These are phyloP conservation scores for Heterobasidion irregulare DNA, from an alignment of 1,284 basidiomycete genomes.

Conservation along the genomic window DNA sequence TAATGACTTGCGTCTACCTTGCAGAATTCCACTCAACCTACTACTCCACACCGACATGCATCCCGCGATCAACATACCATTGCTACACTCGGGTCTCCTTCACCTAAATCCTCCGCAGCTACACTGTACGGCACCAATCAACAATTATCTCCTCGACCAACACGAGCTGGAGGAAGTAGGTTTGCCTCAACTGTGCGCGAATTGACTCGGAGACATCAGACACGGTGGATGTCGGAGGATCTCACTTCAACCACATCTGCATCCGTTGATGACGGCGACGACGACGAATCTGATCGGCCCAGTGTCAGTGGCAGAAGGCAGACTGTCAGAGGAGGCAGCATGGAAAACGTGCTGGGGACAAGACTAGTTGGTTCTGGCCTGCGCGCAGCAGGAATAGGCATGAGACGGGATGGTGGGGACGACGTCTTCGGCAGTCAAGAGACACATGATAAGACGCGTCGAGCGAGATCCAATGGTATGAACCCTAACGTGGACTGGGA, in stretches of 20 bases:
- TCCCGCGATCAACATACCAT: conserved; percentile 6
- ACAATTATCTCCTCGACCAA: conserved; percentile 19
- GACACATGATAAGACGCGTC: conserved; percentile 5
- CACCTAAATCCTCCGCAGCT: conserved; percentile 11
- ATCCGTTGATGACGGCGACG: conserved; percentile 20
- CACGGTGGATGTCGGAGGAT: conserved; percentile 39
- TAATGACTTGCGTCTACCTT: conserved; percentile 1
- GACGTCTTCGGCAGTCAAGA: conserved; percentile 28
- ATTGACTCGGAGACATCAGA: conserved; percentile 37
- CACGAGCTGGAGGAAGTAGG: conserved; percentile 24
- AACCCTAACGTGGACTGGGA: conserved; percentile 14
- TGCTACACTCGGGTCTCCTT: conserved; percentile 12
- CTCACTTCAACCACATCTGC: conserved; percentile 14
- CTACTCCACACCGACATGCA: conserved; percentile 7
- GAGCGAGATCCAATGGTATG: conserved; percentile 16
- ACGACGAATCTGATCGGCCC: conserved; percentile 16
- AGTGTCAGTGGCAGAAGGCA: conserved; percentile 15
- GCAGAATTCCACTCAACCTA: conserved; percentile 5
- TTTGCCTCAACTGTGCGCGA: conserved; percentile 36
- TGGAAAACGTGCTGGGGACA: conserved; percentile 47
- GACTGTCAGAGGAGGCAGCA: conserved; percentile 48
- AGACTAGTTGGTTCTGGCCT: conserved; percentile 63
- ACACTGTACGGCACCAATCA: conserved; percentile 8
- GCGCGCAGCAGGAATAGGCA: conserved; percentile 58
- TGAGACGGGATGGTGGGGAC: conserved; percentile 23